phyloP scores from a whole-genome alignment of 345 rosid genomes.

The Moricandia arvensis region DNA sequence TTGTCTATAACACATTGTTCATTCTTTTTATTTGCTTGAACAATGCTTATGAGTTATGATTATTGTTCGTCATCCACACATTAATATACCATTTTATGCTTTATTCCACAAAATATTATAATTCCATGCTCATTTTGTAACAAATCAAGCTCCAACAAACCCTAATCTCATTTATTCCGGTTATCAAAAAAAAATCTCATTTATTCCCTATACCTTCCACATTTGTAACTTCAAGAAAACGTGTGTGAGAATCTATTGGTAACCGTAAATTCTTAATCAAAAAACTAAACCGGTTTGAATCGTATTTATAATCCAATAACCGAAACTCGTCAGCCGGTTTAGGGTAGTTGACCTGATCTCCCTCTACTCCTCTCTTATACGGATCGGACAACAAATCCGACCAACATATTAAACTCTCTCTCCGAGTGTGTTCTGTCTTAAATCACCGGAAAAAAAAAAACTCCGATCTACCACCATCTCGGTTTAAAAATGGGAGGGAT shows the following conservation, averaged over 20 bases:
- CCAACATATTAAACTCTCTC: background rate
- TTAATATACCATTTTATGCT: background rate
- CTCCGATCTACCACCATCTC: background rate
- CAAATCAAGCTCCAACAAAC: background rate
- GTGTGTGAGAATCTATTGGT: background rate
- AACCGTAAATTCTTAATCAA: background rate
- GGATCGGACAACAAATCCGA: constrained; percentile 24
- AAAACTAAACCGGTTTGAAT: constrained; percentile 12
- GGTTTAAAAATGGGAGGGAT: constrained; percentile 50
- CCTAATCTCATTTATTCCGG: background rate
- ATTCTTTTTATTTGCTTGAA: background rate
- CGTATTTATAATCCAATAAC: background rate
- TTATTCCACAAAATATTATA: background rate
- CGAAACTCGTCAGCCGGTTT: background rate
- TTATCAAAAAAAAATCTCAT: no score
- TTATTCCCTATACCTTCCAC: background rate
- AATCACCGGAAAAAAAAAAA: background rate
- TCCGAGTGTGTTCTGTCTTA: background rate
- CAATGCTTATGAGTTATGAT: background rate
- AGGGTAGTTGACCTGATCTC: constrained; percentile 31
- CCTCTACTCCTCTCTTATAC: background rate
- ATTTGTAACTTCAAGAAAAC: background rate
- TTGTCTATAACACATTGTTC: background rate
- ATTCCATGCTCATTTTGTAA: background rate
- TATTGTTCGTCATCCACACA: background rate